These are phyloP conservation scores for Metschnikowia similis DNA, from an alignment of 805 yeast species.

Conservation along the genomic window DNA sequence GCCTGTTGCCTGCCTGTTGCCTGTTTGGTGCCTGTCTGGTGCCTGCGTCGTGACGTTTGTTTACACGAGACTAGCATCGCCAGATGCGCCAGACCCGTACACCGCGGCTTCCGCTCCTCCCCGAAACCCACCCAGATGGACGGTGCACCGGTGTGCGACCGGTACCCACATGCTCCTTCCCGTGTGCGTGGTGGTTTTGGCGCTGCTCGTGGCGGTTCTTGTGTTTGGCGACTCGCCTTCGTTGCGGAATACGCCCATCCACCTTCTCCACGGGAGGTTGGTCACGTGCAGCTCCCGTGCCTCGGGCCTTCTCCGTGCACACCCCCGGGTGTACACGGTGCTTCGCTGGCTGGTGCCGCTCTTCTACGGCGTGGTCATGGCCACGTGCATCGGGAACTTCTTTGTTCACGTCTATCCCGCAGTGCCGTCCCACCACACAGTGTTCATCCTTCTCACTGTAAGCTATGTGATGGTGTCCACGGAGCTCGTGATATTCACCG, in stretches of 20 bases:
- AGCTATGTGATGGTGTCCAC: constrained; percentile 31
- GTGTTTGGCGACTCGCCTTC: constrained; percentile 50
- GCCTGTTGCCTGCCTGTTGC: too few species aligned
- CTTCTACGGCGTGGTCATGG: constrained; percentile 35
- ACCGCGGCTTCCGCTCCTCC: neutral
- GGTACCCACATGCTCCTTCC: constrained; percentile 10
- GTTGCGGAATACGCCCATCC: constrained; percentile 32
- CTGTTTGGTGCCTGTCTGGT: too few species aligned
- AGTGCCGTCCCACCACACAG: constrained; percentile 14
- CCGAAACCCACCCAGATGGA: neutral
- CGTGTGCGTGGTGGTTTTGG: constrained; percentile 5
- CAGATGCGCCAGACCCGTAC: neutral
- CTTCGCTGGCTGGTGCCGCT: constrained; percentile 44
- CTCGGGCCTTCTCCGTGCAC: constrained; percentile 4
- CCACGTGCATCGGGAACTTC: constrained; percentile 30
- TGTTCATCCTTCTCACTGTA: constrained; percentile 30
- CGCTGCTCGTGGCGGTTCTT: constrained; percentile 23
- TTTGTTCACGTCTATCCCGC: constrained; percentile 25
- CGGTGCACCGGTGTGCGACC: neutral
- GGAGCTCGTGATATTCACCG: constrained; percentile 32
- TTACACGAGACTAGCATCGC: too few species aligned
- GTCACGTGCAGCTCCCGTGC: constrained; percentile 4
- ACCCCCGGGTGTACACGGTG: constrained; percentile 8
- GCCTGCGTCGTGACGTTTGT: too few species aligned
- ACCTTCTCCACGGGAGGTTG: constrained; percentile 17